Evolutionary conservation across 345 rosid genomes (phyloP), one percentile per base, ranked within the genome.

Genomic region (Pugionium dolabratum): DNA sequence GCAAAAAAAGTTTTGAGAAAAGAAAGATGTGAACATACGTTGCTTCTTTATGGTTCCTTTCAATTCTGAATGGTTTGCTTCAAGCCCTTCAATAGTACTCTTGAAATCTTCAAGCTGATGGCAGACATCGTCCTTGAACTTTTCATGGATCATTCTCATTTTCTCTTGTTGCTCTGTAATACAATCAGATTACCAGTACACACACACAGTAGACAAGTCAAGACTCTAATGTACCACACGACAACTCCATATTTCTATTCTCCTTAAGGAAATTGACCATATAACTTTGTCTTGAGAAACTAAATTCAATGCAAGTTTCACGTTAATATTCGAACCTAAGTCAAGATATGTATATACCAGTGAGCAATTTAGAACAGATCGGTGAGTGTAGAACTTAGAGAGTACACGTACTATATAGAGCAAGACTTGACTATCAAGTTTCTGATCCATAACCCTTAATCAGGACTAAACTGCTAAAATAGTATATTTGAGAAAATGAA

Each of bases 111-210:
- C 82, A 48, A 88, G 84, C 78, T 83, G 87, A 40, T 72, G 82
- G 39, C 77, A 66, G 7, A 85, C 64, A 54, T 85, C 96, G 54
- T 81, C 82, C 82, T 74, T 87, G 71, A 88, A 85, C 62, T 83
- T 86, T 46, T 81, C 84, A 44, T 85, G 82, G 62, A 91, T 84
- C 79, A 70, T 46, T 72, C 77, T 83, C 66, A 94, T 72, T 64
- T 81, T 84, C 67, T 90, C 87, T 75, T 82, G 80, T 82, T 85
- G 86, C 75, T 84, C 97, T 93, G 90, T 6, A 34, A 60, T n/a
- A 63, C 30, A 45, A 44, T 51, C 39, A 54, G 47, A 75, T 54
- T 6, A 52, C 52, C 54, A 60, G 59, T n/a, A n/a, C n/a, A n/a
- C n/a, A n/a, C n/a, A n/a, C n/a, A n/a, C n/a, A n/a, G n/a, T 27